Percentiles rank a stretch among this genome's conserved stretches.
Evolutionary conservation across 192 early-diverging fungal genomes (phyloP).

Genomic region (Podila minutissima): DNA sequence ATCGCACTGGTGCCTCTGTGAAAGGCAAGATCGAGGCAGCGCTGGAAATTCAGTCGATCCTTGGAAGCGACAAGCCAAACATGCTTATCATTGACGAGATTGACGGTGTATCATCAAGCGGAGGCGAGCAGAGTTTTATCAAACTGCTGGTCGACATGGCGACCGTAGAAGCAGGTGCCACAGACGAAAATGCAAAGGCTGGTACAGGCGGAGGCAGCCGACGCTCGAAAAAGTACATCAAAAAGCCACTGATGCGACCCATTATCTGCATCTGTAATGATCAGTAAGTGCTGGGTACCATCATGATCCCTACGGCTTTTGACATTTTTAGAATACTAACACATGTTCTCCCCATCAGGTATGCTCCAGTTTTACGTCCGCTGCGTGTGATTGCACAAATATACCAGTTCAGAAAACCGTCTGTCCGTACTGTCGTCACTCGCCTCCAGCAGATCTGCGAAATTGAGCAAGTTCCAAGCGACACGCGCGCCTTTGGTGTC

Average conservation of each 20-base stretch:
- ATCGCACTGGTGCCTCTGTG: conserved; percentile 83
- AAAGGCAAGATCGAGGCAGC: conserved; percentile 79
- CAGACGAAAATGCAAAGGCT: conserved; percentile 13
- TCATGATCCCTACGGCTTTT: background rate
- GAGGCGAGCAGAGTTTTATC: conserved; percentile 84
- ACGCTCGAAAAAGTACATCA: conserved; percentile 36
- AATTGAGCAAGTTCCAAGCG: conserved; percentile 75
- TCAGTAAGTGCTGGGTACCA: conserved; percentile 60
- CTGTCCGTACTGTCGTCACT: conserved; percentile 70
- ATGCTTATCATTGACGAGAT: conserved; percentile 96
- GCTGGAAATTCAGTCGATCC: conserved; percentile 79
- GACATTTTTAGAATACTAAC: background rate
- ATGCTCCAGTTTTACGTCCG: conserved; percentile 87
- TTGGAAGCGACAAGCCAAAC: conserved; percentile 74
- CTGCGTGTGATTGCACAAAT: conserved; percentile 82
- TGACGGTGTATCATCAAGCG: conserved; percentile 85
- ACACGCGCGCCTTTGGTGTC: conserved; percentile 77
- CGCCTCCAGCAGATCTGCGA: conserved; percentile 85
- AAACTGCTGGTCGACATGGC: conserved; percentile 79
- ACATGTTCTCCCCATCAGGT: conserved; percentile 55
- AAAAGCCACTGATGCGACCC: conserved; percentile 78
- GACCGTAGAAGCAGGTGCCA: conserved; percentile 38
- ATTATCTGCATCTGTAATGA: conserved; percentile 99
- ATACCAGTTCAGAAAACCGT: conserved; percentile 74
- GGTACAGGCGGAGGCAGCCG: conserved; percentile 17